Evolutionary conservation across 2,329 filamentous ascomycete genomes (phyloP).

Genomic region (Mycosphaerella sp.): DNA sequence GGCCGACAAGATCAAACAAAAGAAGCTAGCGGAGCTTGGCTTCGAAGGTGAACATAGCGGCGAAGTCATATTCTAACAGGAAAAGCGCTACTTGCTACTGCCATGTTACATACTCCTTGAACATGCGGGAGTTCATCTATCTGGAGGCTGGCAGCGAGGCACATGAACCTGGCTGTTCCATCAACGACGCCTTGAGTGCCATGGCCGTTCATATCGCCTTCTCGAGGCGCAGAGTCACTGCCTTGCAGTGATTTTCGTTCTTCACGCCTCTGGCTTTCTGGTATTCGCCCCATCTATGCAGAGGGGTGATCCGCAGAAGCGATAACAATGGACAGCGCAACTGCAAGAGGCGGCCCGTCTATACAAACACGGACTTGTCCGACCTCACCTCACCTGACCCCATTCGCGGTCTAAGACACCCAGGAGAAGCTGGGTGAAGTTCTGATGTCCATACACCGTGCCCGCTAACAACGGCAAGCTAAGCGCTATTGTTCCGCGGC

Average conservation of each 20-base stretch:
- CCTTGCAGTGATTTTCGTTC: neutral
- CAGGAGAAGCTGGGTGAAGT: too few species aligned
- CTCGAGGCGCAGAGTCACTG: neutral
- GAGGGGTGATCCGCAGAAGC: neutral
- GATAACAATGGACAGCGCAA: neutral
- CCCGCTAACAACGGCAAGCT: too few species aligned
- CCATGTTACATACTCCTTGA: slow-evolving; percentile 33
- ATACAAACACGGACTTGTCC: too few species aligned
- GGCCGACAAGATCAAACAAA: slow-evolving; percentile 65
- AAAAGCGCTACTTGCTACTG: slow-evolving; percentile 4
- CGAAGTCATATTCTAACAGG: slow-evolving; percentile 58
- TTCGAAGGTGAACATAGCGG: slow-evolving; percentile 83
- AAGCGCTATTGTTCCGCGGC: too few species aligned
- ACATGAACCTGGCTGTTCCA: neutral
- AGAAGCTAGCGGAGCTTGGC: slow-evolving; percentile 68
- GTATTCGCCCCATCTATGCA: neutral
- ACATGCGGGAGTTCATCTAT: slow-evolving; percentile 31
- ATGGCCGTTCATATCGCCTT: neutral
- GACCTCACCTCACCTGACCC: too few species aligned
- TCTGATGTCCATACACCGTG: too few species aligned
- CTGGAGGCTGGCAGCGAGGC: neutral
- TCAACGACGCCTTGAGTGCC: neutral
- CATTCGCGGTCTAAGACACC: too few species aligned
- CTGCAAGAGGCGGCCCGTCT: neutral
- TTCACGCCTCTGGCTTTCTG: neutral